A percentile compares a stretch with the other conserved stretches of the same genome.
These are phyloP conservation scores for Phanerodontia chrysosporium DNA, from an alignment of 768 basidiomycete genomes.

Conservation along the genomic window DNA sequence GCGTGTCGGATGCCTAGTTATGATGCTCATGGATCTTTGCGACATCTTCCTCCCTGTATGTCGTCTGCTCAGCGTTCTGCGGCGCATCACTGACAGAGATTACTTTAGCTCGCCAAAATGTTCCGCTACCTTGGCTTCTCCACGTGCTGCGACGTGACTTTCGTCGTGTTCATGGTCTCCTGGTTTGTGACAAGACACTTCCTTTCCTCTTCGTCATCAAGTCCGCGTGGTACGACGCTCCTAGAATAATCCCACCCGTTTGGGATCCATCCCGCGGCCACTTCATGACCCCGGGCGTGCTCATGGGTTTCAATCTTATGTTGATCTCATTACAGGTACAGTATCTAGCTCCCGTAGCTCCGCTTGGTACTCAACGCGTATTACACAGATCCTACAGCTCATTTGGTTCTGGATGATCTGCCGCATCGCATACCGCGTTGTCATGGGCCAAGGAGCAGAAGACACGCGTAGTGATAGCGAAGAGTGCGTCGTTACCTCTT, in stretches of 20 bases:
- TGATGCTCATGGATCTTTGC: conserved; percentile 91
- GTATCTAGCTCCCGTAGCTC: background rate
- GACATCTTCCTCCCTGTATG: conserved; percentile 90
- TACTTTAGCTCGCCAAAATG: conserved; percentile 89
- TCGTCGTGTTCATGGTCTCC: conserved; percentile 78
- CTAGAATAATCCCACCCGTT: conserved; percentile 42
- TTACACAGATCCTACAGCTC: conserved; percentile 64
- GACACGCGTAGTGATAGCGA: conserved; percentile 88
- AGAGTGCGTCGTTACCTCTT: conserved; percentile 20
- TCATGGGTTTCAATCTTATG: conserved; percentile 47
- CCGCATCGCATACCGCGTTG: conserved; percentile 76
- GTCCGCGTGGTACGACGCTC: conserved; percentile 51
- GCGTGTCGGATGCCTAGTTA: conserved; percentile 83
- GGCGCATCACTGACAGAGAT: too few species aligned
- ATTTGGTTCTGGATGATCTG: conserved; percentile 88
- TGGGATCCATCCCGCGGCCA: conserved; percentile 59
- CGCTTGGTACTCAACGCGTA: too few species aligned
- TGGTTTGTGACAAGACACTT: conserved; percentile 92
- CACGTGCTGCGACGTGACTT: conserved; percentile 65
- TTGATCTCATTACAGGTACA: conserved; percentile 60
- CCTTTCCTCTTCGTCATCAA: conserved; percentile 72
- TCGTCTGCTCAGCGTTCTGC: conserved; percentile 17
- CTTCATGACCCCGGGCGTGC: conserved; percentile 47
- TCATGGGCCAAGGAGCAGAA: conserved; percentile 70
- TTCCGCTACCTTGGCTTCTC: conserved; percentile 72